Conservation (phyloP, 352 stramenopile species). For the Globisporangium alternatum region DNA sequence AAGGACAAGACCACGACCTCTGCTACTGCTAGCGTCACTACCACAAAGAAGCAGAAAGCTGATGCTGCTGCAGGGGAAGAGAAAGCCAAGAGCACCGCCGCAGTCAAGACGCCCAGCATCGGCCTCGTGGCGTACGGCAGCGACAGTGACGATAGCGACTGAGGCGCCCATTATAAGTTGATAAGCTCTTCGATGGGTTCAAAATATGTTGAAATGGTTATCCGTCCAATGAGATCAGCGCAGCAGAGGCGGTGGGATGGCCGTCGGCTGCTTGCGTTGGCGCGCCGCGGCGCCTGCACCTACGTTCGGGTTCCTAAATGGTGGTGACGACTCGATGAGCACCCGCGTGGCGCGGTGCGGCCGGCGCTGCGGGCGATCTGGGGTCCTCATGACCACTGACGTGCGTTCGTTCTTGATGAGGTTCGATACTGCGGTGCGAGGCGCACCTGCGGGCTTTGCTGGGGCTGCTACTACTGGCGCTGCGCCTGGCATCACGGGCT, state of each 20-base stretch:
- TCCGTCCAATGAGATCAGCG: conserved; percentile 10
- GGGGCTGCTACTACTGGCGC: neutral
- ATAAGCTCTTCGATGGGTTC: neutral
- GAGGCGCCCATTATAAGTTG: neutral
- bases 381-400: conserved; percentile 69
- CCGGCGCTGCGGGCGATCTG: conserved; percentile 66
- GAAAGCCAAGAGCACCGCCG: conserved; percentile 15
- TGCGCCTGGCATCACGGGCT: conserved; percentile 4
- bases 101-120: conserved; percentile 18
- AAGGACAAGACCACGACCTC: conserved; percentile 5
- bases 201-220: too few relatives aligned
- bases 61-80: conserved; percentile 16
- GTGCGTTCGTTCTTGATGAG: conserved; percentile 17
- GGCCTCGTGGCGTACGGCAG: conserved; percentile 65
- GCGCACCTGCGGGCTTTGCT: neutral
- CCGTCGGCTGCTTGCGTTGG: conserved; percentile 19
- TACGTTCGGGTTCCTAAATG: conserved; percentile 48
- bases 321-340: conserved; percentile 73
- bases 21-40: neutral
- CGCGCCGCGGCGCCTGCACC: conserved; percentile 17
- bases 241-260: conserved; percentile 22
- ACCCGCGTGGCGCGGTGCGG: conserved; percentile 40
- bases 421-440: conserved; percentile 14
- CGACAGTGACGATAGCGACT: conserved; percentile 61
- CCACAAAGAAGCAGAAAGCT: conserved; percentile 18